A percentile compares a stretch with the other conserved stretches of the same genome.
Conservation (phyloP, 352 stramenopile genomes). For the Pythium rishiriense region DNA sequence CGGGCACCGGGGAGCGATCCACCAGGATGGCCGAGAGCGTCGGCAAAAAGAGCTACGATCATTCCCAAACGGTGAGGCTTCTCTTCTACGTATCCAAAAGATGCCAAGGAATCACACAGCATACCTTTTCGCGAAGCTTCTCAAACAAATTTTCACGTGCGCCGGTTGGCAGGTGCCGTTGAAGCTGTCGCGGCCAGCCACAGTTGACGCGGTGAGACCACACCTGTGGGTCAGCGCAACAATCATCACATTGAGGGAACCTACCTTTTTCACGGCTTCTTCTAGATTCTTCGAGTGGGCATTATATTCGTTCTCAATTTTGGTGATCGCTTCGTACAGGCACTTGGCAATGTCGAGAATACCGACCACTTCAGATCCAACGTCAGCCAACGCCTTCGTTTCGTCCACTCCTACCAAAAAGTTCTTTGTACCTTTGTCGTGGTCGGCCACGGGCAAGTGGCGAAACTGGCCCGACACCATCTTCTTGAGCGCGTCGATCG, state of each 20-base stretch:
- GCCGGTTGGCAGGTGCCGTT: conserved; percentile 51
- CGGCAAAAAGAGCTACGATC: conserved; percentile 71
- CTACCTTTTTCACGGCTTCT: conserved; percentile 78
- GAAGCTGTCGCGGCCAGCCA: conserved; percentile 47
- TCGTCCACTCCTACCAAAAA: too few species aligned
- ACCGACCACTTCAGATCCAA: conserved; percentile 80
- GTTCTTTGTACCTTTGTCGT: conserved; percentile 64
- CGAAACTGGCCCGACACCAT: conserved; percentile 97
- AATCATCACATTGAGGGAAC: background rate
- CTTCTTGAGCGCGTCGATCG: conserved; percentile 95
- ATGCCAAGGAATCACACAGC: too few species aligned
- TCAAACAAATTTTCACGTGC: conserved; percentile 77
- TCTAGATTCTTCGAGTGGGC: conserved; percentile 69
- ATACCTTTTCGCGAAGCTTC: conserved; percentile 80
- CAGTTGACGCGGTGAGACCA: background rate
- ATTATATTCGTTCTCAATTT: conserved; percentile 92
- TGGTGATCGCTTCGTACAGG: conserved; percentile 97
- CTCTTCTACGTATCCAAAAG: too few species aligned
- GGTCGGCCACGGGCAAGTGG: conserved; percentile 94
- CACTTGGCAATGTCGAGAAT: conserved; percentile 99
- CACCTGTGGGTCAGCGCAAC: background rate
- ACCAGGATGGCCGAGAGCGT: conserved; percentile 79
- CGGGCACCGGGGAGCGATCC: conserved; percentile 56
- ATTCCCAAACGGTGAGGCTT: background rate
- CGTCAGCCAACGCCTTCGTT: too few species aligned